Evolutionary conservation across 2,329 filamentous ascomycete genomes (phyloP).

Genomic region (Allantophomopsis lycopodina): DNA sequence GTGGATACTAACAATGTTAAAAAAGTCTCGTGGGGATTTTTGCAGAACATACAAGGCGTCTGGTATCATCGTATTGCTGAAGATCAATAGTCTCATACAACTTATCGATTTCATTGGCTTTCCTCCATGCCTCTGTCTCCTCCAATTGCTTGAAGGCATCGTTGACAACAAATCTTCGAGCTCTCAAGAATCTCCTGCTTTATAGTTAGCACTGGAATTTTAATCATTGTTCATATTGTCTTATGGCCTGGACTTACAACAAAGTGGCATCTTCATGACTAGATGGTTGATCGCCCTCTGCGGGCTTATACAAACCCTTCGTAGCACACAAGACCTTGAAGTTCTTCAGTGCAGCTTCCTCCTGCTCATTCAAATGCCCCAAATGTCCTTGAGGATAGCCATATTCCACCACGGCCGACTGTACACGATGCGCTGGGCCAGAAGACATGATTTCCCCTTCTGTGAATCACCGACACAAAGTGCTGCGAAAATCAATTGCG

Average conservation of each 20-base stretch:
- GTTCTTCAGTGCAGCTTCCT: slow-evolving; percentile 50
- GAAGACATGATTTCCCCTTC: background rate
- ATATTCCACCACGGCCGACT: slow-evolving; percentile 21
- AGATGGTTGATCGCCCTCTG: slow-evolving; percentile 23
- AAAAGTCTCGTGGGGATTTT: slow-evolving; percentile 2
- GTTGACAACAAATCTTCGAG: slow-evolving; percentile 63
- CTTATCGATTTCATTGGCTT: slow-evolving; percentile 61
- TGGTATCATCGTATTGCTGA: slow-evolving; percentile 69
- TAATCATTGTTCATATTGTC: background rate
- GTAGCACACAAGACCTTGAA: slow-evolving; percentile 61
- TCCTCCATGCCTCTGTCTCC: slow-evolving; percentile 79
- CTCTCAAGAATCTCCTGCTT: slow-evolving; percentile 71
- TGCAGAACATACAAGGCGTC: slow-evolving; percentile 48
- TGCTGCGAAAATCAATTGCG: too few relatives aligned
- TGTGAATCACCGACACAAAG: too few relatives aligned
- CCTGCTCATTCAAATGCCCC: slow-evolving; percentile 57
- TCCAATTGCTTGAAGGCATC: slow-evolving; percentile 77
- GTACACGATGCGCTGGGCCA: slow-evolving; percentile 11
- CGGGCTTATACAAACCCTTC: slow-evolving; percentile 46
- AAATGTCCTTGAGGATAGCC: slow-evolving; percentile 68
- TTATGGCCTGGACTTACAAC: slow-evolving; percentile 33
- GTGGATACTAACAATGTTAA: slow-evolving; percentile 54
- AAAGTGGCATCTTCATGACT: slow-evolving; percentile 61
- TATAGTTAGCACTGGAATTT: background rate
- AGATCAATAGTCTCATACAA: slow-evolving; percentile 81